Evolutionary conservation across 805 yeast species (phyloP), one percentile per base, ranked within the genome.

Genomic region (Pichia rugopelliculosa): DNA sequence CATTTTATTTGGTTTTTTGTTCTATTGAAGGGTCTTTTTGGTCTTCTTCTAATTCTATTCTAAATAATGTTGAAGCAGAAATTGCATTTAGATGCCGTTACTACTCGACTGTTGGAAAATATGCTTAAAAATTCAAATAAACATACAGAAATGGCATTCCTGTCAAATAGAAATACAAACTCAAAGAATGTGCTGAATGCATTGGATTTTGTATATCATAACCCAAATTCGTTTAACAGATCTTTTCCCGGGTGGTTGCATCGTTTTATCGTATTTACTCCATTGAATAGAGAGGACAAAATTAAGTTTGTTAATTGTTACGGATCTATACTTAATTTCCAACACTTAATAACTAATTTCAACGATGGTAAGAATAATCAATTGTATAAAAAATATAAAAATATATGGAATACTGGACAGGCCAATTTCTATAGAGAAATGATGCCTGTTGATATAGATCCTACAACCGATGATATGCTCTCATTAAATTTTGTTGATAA

Each of bases 181-280:
- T 38, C 40, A 38, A 38, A 8, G 12, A 22, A 23, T n/a, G n/a
- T 15, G 15, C 10, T 30, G 7, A 30, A 30, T 8, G 7, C 34
- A 15, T 30, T 30, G n/a, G 34, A 30, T 30, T 30, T 30, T n/a
- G 34, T 30, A 3, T 46, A 46, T 21, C 45, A 24, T 17, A 39
- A 45, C 3, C 26, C 20, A 27, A 23, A 21, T 6, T 15, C 22
- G 6, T 17, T 3, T 4, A 1, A 30, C 10, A 13, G 20, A 10
- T 27, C 22, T 9, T 26, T 18, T n/a, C 49, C 49, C 1, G 17
- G 1, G 2, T 46, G 49, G 49, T 15, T 46, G 20, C 13, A 15
- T 4, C 9, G 20, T 12, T 47, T 47, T 41, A 7, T 36, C 2
- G n/a, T 4, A 7, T 8, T 21, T 5, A 20, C 9, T 26, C 27